Percentiles rank a stretch among this genome's conserved stretches.
Conservation (phyloP, 2,329 filamentous ascomycete genomes). For the Pestalotiopsis sp. region DNA sequence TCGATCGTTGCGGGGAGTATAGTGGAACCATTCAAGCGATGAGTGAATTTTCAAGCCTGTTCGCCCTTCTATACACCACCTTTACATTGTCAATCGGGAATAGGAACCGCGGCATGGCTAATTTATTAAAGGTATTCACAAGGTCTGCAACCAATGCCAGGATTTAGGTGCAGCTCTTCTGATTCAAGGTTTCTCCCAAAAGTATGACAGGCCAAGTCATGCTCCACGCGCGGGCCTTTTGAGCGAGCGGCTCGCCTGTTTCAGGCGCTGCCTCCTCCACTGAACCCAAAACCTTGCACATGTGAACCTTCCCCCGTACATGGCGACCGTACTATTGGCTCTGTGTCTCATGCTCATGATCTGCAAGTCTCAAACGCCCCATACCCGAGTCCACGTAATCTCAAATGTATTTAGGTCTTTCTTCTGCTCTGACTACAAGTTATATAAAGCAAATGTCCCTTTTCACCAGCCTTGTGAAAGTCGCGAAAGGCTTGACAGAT, state of each 20-base stretch:
- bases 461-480: background rate
- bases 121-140: no score
- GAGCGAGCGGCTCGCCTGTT: background rate
- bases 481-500: background rate
- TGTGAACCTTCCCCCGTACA: background rate
- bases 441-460: background rate
- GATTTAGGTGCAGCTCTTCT: no score
- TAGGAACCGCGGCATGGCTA: no score
- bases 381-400: constrained; percentile 11
- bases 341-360: constrained; percentile 1
- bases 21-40: background rate
- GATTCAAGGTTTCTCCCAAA: no score
- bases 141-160: no score
- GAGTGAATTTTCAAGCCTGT: no score
- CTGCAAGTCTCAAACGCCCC: constrained; percentile 5
- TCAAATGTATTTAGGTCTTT: background rate
- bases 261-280: background rate
- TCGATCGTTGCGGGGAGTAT: background rate
- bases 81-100: no score
- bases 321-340: background rate
- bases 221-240: background rate
- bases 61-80: no score
- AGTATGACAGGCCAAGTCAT: background rate
- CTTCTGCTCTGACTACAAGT: background rate
- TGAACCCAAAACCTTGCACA: background rate